Evolutionary conservation across 1,284 basidiomycete species (phyloP).

Genomic region (Agaricales sp.): DNA sequence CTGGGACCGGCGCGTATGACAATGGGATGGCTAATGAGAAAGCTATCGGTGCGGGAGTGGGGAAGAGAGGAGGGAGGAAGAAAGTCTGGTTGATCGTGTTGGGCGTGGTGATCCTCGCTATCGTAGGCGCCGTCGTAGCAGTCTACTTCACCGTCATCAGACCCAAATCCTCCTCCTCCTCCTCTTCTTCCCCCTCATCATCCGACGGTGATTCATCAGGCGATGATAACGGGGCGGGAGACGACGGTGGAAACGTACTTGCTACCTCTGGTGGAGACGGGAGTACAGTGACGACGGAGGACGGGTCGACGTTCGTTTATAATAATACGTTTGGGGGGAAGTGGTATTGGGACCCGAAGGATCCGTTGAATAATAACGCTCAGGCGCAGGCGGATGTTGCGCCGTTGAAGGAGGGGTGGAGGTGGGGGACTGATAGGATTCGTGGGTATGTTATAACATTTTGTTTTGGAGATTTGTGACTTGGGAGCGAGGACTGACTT

Average conservation of each 20-base stretch:
- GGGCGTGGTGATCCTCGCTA: constrained; percentile 28
- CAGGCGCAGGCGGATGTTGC: constrained; percentile 67
- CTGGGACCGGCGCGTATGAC: background rate
- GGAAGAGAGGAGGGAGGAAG: background rate
- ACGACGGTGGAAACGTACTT: constrained; percentile 4
- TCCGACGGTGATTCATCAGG: constrained; percentile 6
- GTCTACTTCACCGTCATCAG: constrained; percentile 46
- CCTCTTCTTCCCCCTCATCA: constrained; percentile 10
- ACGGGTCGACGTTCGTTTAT: constrained; percentile 61
- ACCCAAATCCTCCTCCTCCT: constrained; percentile 22
- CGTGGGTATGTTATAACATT: constrained; percentile 43
- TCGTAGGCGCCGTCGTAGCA: constrained; percentile 40
- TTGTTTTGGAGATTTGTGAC: no score
- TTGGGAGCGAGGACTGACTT: no score
- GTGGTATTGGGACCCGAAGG: constrained; percentile 55
- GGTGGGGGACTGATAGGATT: constrained; percentile 54
- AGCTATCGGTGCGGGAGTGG: background rate
- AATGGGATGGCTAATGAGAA: background rate
- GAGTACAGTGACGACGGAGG: constrained; percentile 45
- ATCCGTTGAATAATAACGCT: constrained; percentile 68
- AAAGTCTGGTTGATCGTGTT: constrained; percentile 16
- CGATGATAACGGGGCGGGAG: constrained; percentile 10
- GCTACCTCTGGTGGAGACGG: constrained; percentile 52
- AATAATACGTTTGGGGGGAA: constrained; percentile 62
- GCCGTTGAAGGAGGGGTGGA: constrained; percentile 62